Percentiles rank a stretch among this genome's conserved stretches.
Evolutionary conservation across 768 basidiomycete species (phyloP).

Genomic region (Leccinum uliginosum): DNA sequence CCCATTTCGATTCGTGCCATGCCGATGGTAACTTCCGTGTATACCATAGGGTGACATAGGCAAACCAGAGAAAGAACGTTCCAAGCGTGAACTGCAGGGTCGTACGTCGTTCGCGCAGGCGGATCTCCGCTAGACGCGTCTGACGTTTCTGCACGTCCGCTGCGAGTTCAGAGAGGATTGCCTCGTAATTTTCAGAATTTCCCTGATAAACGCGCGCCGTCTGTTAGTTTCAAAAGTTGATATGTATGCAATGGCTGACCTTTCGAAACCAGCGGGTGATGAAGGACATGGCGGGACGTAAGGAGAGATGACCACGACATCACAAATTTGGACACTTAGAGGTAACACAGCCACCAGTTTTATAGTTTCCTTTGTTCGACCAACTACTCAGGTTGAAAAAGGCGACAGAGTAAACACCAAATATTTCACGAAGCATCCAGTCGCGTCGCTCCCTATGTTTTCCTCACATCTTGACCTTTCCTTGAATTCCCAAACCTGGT

Average conservation of each 20-base stretch:
- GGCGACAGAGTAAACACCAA: background rate
- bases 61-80: conserved; percentile 68
- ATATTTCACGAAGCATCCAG: background rate
- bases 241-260: conserved; percentile 10
- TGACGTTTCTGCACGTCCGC: conserved; percentile 70
- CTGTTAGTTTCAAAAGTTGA: background rate
- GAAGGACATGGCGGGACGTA: conserved; percentile 25
- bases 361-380: too few species aligned
- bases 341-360: conserved; percentile 21
- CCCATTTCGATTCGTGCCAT: conserved; percentile 27
- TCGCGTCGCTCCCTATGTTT: background rate
- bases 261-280: conserved; percentile 27
- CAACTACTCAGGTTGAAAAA: background rate
- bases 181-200: conserved; percentile 65
- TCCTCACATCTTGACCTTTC: background rate
- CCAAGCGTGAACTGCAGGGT: conserved; percentile 76
- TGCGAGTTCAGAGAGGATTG: conserved; percentile 62
- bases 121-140: conserved; percentile 72
- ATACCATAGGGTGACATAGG: conserved; percentile 75
- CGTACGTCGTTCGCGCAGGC: conserved; percentile 77
- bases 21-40: conserved; percentile 46
- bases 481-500: background rate
- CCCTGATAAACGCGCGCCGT: conserved; percentile 7
- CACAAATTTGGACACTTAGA: conserved; percentile 15
- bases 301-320: conserved; percentile 1